A percentile compares a stretch with the other conserved stretches of the same genome.
These are phyloP conservation scores for Candida morakotiae DNA, from an alignment of 805 yeast genomes.

Conservation along the genomic window DNA sequence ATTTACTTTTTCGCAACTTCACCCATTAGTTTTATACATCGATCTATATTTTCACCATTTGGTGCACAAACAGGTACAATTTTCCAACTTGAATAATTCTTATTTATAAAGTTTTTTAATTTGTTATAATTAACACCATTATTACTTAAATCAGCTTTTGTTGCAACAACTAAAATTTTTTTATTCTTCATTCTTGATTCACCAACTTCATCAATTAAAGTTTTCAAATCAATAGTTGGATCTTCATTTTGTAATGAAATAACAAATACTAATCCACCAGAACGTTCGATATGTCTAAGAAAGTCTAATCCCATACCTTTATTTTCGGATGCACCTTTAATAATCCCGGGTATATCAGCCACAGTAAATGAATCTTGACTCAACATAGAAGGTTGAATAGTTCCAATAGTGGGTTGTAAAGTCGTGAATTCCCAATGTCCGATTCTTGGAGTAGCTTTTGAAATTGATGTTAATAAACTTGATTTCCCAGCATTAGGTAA, in stretches of 20 bases:
- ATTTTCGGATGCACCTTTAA: constrained; percentile 79
- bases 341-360: constrained; percentile 96
- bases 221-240: constrained; percentile 63
- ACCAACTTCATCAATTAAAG: constrained; percentile 71
- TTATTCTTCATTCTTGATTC: constrained; percentile 55
- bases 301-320: constrained; percentile 94
- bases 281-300: constrained; percentile 86
- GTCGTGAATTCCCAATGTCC: constrained; percentile 99
- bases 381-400: constrained; percentile 57
- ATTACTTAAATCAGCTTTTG: constrained; percentile 82
- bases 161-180: constrained; percentile 72
- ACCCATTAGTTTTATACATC: constrained; percentile 69
- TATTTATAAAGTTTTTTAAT: constrained; percentile 44
- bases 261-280: constrained; percentile 86
- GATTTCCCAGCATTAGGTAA: constrained; percentile 97
- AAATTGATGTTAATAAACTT: constrained; percentile 78
- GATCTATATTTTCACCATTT: constrained; percentile 66
- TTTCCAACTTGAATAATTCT: constrained; percentile 48
- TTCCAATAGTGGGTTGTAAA: constrained; percentile 86
- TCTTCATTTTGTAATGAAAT: constrained; percentile 64
- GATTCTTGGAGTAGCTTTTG: constrained; percentile 83
- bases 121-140: constrained; percentile 44
- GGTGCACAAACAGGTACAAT: constrained; percentile 83
- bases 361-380: constrained; percentile 77
- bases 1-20: too few relatives aligned